Evolutionary conservation across 345 rosid species (phyloP), one percentile per base, ranked within the genome.

Genomic region (Rhizophora apiculata): DNA sequence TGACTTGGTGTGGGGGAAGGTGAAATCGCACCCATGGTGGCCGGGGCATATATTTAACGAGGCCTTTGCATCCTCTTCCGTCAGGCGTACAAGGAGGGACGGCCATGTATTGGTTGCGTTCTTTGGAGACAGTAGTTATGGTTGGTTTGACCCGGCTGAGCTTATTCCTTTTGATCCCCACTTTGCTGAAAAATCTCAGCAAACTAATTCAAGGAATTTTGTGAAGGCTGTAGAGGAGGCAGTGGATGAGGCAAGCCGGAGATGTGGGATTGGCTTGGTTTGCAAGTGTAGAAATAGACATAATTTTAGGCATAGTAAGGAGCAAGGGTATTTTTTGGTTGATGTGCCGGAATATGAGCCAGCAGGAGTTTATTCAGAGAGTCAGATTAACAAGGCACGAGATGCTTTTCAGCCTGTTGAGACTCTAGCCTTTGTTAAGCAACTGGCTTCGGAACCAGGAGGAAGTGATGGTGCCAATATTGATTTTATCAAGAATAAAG

Each of bases 21-120:
- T 96, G 62, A 96, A 96, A 83, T 96, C 99, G 24, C 99, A 96
- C 73, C 99, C 99, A 0, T 92, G 96, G 95, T 96, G 99, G 99
- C 99, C 99, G 0, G 99, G 99, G 43, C 99, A 90, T 74, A 96
- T 96, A 67, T 96, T 96, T 39, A 92, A 88, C 60, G 97, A 96
- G 76, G 88, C 85, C 26, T 87, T 96, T 84, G 99, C 97, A 0
- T 34, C 96, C 5, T 71, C 91, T 19, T 85, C 96, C 11, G 99
- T 92, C 49, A 87, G 96, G 71, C 91, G 91, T 31, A 83, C 90
- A 13, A 82, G 98, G 78, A 85, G 89, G 73, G 86, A 88, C 18
- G 99, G 91, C 8, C 88, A 85, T 85, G 93, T 92, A 6, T 77
- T 96, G 76, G 99, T 89, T 74, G 99, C 99, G 0, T 96, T 96